Evolutionary conservation across 805 yeast genomes (phyloP), one percentile per base, ranked within the genome.

Genomic region (Millerozyma miso): DNA sequence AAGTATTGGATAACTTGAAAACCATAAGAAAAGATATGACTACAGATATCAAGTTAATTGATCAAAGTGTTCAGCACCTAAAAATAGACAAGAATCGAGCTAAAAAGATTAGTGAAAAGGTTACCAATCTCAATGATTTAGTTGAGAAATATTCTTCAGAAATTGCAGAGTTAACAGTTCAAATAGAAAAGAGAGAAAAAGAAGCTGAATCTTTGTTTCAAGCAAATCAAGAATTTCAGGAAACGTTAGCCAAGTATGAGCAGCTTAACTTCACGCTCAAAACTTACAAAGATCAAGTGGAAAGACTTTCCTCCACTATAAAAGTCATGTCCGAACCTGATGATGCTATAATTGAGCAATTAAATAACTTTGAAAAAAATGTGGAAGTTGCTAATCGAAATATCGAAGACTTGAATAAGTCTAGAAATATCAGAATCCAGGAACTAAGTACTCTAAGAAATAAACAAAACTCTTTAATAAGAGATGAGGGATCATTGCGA

Each of bases 1-100:
- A 88, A 57, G 96, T 93, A 0, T 68, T 93, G 31, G 97, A 90
- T 45, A 79, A 78, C 41, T 71, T 93, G 54, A 90, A 89, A 56
- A 61, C 60, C 1, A 77, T 89, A 34, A 79, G 85, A 41, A 91
- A 90, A 54, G 95, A 88, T 35, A 78, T 88, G 77, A 68, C 80
- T 8, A 68, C 73, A 1, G 96, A 89, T 45, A 83, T 88, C 31
- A 85, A 83, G 54, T 61, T 91, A 7, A 70, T 89, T 37, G 82
- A 85, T 49, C 88, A 86, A 53, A 80, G 86, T 15, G 96, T 88
- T 0, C 80, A 80, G 40, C 95, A 89, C 59, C 66, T 88, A 43
- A 76, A 79, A 52, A 69, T 74, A 10, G 98, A 93, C 54, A 79
- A 80, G 51, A 81, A 79, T 14, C 73, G 95, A 33, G 90, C 96